Evolutionary conservation across 2,329 filamentous ascomycete species (phyloP).

Genomic region (Aspergillus carbonarius): DNA sequence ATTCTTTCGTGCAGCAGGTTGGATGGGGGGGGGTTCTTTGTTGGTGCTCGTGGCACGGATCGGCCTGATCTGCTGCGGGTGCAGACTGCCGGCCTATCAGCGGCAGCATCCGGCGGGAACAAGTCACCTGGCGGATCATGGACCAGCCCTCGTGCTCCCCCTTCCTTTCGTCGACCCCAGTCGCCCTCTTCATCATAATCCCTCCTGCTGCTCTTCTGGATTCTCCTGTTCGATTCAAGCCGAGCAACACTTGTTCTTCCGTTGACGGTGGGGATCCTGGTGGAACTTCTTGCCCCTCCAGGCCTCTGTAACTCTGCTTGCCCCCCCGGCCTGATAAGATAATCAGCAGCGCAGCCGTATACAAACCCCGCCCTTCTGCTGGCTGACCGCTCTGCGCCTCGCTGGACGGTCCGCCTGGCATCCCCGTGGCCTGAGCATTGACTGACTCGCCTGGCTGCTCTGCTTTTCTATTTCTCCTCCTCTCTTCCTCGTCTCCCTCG

Average conservation of each 20-base stretch:
- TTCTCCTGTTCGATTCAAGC: not conserved
- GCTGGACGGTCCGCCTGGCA: conserved; percentile 5
- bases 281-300: no score
- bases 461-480: not conserved
- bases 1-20: not conserved
- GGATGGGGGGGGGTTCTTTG: no score
- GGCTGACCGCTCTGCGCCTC: not conserved
- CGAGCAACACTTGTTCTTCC: not conserved
- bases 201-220: not conserved
- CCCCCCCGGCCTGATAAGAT: not conserved
- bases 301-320: not conserved
- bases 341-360: not conserved
- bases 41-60: not conserved
- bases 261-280: no score
- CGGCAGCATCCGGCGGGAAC: not conserved
- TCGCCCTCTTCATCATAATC: not conserved
- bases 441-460: not conserved
- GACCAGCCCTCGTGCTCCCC: not conserved
- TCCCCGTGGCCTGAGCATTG: conserved; percentile 4
- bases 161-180: not conserved
- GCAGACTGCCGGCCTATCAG: not conserved
- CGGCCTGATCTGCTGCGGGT: conserved; percentile 1
- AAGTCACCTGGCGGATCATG: conserved; percentile 3
- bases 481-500: not conserved
- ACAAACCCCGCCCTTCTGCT: not conserved